These are phyloP conservation scores for Trichosporon ovoides DNA, from an alignment of 1,284 basidiomycete genomes.

Conservation along the genomic window DNA sequence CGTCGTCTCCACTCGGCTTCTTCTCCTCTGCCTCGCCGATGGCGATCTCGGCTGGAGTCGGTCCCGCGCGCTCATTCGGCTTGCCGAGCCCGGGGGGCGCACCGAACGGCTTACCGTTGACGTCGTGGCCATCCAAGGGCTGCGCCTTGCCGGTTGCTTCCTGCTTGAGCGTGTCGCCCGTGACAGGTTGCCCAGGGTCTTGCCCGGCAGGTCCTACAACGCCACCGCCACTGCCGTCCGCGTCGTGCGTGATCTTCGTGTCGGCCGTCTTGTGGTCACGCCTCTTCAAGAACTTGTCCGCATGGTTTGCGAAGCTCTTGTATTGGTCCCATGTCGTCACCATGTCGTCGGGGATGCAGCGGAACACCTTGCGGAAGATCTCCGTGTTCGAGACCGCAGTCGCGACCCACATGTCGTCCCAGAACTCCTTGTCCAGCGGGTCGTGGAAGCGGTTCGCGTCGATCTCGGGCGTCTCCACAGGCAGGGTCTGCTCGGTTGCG, in stretches of 20 bases:
- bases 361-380: slow-evolving; percentile 88
- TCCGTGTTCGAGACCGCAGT: slow-evolving; percentile 83
- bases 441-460: slow-evolving; percentile 77
- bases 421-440: slow-evolving; percentile 76
- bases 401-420: slow-evolving; percentile 81
- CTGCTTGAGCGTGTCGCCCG: slow-evolving; percentile 5
- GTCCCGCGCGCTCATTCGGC: background rate
- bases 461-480: slow-evolving; percentile 63
- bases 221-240: slow-evolving; percentile 50
- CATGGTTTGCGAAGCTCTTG: slow-evolving; percentile 69
- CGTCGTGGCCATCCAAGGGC: background rate
- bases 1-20: slow-evolving; percentile 54
- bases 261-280: slow-evolving; percentile 36
- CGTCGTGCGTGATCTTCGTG: slow-evolving; percentile 45
- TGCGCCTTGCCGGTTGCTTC: background rate
- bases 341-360: slow-evolving; percentile 81
- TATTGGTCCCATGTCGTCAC: slow-evolving; percentile 93
- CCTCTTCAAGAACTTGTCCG: slow-evolving; percentile 60
- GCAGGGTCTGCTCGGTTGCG: slow-evolving; percentile 50
- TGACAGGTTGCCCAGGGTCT: slow-evolving; percentile 8
- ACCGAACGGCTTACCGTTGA: too few relatives aligned
- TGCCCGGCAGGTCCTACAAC: slow-evolving; percentile 36
- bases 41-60: slow-evolving; percentile 12
- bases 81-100: background rate
- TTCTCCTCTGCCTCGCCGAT: slow-evolving; percentile 19